These are phyloP conservation scores for Allium sativum DNA, from an alignment of 106 monocot species.

Conservation along the genomic window DNA sequence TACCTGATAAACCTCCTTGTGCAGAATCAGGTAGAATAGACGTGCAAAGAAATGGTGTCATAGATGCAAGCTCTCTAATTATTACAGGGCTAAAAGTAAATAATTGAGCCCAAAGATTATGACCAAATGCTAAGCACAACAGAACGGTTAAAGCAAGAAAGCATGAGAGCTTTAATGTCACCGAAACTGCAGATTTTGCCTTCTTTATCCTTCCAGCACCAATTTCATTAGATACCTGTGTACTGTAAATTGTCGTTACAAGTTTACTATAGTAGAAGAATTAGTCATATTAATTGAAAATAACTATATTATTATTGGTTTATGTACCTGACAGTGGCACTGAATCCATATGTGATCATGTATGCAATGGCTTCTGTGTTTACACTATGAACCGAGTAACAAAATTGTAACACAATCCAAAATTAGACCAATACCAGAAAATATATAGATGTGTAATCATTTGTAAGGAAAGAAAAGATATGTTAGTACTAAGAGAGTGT, in stretches of 20 bases:
- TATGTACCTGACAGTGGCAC: constrained; percentile 58
- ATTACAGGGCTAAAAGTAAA: constrained; percentile 44
- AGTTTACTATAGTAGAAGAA: neutral
- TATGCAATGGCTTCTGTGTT: constrained; percentile 60
- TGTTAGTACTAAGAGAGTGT: too few relatives aligned
- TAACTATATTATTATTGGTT: neutral
- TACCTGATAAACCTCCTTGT: constrained; percentile 48
- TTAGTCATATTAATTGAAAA: neutral
- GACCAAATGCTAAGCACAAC: constrained; percentile 27
- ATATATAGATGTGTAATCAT: neutral
- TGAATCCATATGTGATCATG: constrained; percentile 67
- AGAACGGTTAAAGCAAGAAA: constrained; percentile 27
- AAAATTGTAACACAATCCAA: neutral
- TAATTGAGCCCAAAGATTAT: constrained; percentile 43
- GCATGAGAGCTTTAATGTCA: constrained; percentile 54
- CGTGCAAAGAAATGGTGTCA: constrained; percentile 50
- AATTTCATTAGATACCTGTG: constrained; percentile 72
- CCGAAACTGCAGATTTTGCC: constrained; percentile 55
- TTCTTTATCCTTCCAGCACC: constrained; percentile 53
- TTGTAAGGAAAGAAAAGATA: too few relatives aligned
- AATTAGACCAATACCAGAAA: neutral
- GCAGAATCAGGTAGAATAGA: constrained; percentile 71
- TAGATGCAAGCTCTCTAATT: constrained; percentile 34
- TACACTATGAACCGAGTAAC: constrained; percentile 21
- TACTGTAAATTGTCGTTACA: constrained; percentile 25